These are phyloP conservation scores for Amanita phalloides DNA, from an alignment of 768 basidiomycete genomes.

Conservation along the genomic window DNA sequence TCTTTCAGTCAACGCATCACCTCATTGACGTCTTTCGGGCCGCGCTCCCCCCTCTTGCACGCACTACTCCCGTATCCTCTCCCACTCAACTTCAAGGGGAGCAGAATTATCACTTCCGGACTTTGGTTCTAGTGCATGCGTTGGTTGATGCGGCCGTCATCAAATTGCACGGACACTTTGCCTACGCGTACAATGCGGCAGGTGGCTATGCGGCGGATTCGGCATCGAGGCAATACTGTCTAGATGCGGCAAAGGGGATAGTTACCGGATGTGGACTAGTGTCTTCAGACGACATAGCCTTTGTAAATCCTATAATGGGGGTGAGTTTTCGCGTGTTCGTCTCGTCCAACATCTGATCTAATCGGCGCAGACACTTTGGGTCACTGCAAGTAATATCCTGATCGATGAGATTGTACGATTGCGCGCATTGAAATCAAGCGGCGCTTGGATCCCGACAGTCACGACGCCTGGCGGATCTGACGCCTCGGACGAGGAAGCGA, in stretches of 20 bases:
- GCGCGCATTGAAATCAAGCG: slow-evolving; percentile 18
- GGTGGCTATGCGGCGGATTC: slow-evolving; percentile 14
- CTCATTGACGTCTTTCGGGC: slow-evolving; percentile 29
- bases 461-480: slow-evolving; percentile 7
- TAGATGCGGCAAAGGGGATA: slow-evolving; percentile 32
- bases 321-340: slow-evolving; percentile 22
- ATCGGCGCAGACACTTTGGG: slow-evolving; percentile 30
- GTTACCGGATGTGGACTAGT: slow-evolving; percentile 21
- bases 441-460: slow-evolving; percentile 16
- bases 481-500: slow-evolving; percentile 28
- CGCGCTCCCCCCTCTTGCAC: neutral
- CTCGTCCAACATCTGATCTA: slow-evolving; percentile 3
- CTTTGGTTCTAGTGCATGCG: slow-evolving; percentile 34
- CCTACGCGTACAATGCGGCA: slow-evolving; percentile 17
- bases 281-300: slow-evolving; percentile 26
- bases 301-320: slow-evolving; percentile 40
- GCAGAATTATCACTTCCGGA: slow-evolving; percentile 11
- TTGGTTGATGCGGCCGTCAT: slow-evolving; percentile 38
- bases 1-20: slow-evolving; percentile 33
- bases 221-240: slow-evolving; percentile 30
- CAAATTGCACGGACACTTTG: slow-evolving; percentile 40
- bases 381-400: slow-evolving; percentile 34
- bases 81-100: neutral
- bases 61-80: neutral
- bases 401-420: slow-evolving; percentile 34